A percentile compares a stretch with the other conserved stretches of the same genome.
Evolutionary conservation across 805 yeast species (phyloP).

Genomic region (Metschnikowia cerradonensis): DNA sequence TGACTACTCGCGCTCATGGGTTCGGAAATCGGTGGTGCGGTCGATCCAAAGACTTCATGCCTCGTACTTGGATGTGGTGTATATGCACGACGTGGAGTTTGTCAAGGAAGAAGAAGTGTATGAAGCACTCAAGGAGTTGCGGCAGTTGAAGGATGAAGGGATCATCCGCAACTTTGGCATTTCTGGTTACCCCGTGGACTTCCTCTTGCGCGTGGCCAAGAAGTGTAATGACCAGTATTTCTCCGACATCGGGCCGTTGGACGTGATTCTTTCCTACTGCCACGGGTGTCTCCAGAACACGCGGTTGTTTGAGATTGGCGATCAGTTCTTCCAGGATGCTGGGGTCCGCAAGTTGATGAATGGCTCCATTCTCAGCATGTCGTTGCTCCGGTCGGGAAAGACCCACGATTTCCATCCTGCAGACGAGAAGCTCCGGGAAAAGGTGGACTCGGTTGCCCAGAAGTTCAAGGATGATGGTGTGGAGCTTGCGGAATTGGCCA

Average conservation of each 20-base stretch:
- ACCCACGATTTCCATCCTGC: conserved; percentile 85
- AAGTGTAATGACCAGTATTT: conserved; percentile 24
- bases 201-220: conserved; percentile 51
- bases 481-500: conserved; percentile 79
- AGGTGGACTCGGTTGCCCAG: conserved; percentile 44
- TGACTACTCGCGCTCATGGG: conserved; percentile 63
- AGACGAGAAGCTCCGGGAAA: conserved; percentile 48
- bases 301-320: conserved; percentile 42
- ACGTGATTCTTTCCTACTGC: conserved; percentile 72
- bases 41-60: conserved; percentile 67
- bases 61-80: conserved; percentile 70
- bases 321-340: conserved; percentile 48
- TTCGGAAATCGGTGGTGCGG: conserved; percentile 59
- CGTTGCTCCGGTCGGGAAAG: conserved; percentile 62
- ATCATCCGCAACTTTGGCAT: conserved; percentile 64
- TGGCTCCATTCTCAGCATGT: conserved; percentile 88
- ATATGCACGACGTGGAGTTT: conserved; percentile 88
- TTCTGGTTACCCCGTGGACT: conserved; percentile 83
- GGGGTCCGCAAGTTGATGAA: conserved; percentile 60
- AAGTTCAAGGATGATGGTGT: conserved; percentile 32
- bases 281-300: conserved; percentile 81
- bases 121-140: conserved; percentile 61
- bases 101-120: conserved; percentile 50
- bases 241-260: conserved; percentile 57
- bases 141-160: conserved; percentile 59